Conservation (phyloP, 2,329 filamentous ascomycete genomes). For the Botrytis elliptica region DNA sequence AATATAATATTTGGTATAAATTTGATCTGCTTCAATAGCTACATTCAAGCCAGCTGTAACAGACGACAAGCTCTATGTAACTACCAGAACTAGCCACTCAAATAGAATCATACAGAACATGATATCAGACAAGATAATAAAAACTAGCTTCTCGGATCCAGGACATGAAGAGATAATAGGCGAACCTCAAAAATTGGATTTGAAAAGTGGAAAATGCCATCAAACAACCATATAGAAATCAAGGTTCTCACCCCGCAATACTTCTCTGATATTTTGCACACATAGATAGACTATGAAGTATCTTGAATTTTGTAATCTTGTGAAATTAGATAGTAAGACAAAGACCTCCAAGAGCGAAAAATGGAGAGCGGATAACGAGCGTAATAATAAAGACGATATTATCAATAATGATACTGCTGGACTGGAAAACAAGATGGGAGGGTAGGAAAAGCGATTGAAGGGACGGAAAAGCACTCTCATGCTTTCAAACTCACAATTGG, state of each 20-base stretch:
- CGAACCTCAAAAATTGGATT: not conserved
- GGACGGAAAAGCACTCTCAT: not conserved
- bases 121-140: not conserved
- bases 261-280: not conserved
- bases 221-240: rapidly evolving
- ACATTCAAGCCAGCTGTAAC: not conserved
- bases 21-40: not conserved
- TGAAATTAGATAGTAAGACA: not conserved
- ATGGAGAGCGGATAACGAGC: not conserved
- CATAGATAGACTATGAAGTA: not conserved
- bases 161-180: not conserved
- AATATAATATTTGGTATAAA: not conserved
- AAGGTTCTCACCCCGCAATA: not conserved
- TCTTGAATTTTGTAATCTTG: too few relatives aligned
- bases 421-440: not conserved
- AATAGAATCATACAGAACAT: too few relatives aligned
- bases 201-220: not conserved
- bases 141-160: not conserved
- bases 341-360: not conserved
- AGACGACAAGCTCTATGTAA: not conserved
- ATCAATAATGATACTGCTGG: not conserved
- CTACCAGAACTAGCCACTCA: not conserved
- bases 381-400: not conserved
- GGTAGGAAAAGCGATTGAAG: rapidly evolving
- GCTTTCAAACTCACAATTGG: too few relatives aligned